phyloP scores from a whole-genome alignment of 2,329 filamentous ascomycete genomes.

The Colletotrichum neosansevieriae region DNA sequence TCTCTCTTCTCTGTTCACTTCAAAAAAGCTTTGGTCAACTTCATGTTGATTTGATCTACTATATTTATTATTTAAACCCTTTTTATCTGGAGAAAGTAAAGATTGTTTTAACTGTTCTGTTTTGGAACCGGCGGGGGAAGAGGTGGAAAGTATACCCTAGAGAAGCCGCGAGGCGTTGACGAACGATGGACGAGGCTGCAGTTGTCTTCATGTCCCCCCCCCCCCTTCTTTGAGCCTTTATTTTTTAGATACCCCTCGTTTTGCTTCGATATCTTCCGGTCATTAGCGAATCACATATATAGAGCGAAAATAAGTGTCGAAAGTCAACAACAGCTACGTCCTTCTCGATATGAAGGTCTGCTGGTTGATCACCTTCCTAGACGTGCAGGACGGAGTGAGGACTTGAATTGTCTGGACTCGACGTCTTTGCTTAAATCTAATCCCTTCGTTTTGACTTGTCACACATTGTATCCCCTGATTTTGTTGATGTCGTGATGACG shows the following conservation, averaged over 20 bases:
- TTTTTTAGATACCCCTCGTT: constrained; percentile 27
- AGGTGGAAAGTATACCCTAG: constrained; percentile 13
- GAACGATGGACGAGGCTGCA: background rate
- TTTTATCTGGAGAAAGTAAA: too few species aligned
- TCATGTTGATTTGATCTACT: background rate
- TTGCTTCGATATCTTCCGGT: background rate
- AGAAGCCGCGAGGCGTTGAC: constrained; percentile 1
- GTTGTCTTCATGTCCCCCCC: constrained; percentile 6
- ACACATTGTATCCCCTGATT: background rate
- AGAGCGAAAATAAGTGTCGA: constrained; percentile 3
- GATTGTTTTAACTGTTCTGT: background rate
- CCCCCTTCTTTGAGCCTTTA: constrained; percentile 1
- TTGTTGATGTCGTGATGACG: background rate
- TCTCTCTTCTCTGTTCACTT: background rate
- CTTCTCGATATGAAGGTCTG: background rate
- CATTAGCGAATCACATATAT: constrained; percentile 3
- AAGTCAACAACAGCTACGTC: background rate
- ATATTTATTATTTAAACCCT: background rate
- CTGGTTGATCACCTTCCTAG: background rate
- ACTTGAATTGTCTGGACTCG: background rate
- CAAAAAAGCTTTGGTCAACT: too few species aligned
- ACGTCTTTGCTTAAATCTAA: constrained; percentile 21
- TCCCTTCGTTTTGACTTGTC: constrained; percentile 26
- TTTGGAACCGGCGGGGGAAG: background rate
- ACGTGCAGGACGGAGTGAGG: background rate